These are phyloP conservation scores for Simplicillium aogashimaense DNA, from an alignment of 2,329 filamentous ascomycete species.

Conservation along the genomic window DNA sequence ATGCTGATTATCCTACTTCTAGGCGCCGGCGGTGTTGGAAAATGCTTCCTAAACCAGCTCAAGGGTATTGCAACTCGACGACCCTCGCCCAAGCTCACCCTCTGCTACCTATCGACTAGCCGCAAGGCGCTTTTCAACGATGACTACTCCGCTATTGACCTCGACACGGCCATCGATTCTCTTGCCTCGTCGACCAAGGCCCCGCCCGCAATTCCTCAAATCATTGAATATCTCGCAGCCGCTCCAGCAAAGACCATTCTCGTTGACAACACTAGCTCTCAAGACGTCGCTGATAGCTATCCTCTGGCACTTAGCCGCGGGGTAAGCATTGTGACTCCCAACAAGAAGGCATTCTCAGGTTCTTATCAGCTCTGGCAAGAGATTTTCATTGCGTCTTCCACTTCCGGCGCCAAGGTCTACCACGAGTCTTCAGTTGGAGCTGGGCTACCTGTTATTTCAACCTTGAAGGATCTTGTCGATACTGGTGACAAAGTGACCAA, in stretches of 20 bases:
- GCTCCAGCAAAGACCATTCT: constrained; percentile 73
- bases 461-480: constrained; percentile 84
- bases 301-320: constrained; percentile 71
- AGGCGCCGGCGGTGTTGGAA: constrained; percentile 91
- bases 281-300: constrained; percentile 75
- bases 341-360: constrained; percentile 95
- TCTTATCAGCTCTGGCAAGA: constrained; percentile 73
- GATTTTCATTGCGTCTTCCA: constrained; percentile 67
- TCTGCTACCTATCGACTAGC: constrained; percentile 80
- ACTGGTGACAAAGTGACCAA: constrained; percentile 86
- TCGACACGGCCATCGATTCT: constrained; percentile 50
- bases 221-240: constrained; percentile 67
- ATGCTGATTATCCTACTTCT: constrained; percentile 7
- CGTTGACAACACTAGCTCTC: constrained; percentile 92
- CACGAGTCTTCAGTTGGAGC: constrained; percentile 94
- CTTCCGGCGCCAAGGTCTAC: constrained; percentile 72
- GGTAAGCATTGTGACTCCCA: constrained; percentile 88
- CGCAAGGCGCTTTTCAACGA: constrained; percentile 70
- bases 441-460: constrained; percentile 86
- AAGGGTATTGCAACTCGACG: constrained; percentile 55
- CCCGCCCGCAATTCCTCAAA: constrained; percentile 57
- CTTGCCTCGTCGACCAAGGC: constrained; percentile 55
- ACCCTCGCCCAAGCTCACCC: constrained; percentile 58
- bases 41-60: constrained; percentile 80
- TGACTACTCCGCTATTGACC: constrained; percentile 59